A percentile compares a stretch with the other conserved stretches of the same genome.
Conservation (phyloP, 148 eudicot species). For the Arctostaphylos glauca region DNA sequence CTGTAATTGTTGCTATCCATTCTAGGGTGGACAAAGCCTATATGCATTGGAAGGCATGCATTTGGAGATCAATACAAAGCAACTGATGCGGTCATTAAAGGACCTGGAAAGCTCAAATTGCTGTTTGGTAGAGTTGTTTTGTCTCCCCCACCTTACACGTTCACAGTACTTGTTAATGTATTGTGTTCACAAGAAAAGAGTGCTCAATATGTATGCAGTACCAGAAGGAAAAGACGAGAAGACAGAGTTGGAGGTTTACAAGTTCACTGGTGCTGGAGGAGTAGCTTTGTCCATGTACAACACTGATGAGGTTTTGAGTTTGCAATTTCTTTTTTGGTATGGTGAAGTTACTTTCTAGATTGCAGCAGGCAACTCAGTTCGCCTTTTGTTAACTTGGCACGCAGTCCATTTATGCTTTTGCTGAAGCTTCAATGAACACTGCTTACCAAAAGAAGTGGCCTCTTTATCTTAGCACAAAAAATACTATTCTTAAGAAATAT, state of each 20-base stretch:
- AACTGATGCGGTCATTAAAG: slow-evolving; percentile 66
- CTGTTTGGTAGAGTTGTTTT: slow-evolving; percentile 50
- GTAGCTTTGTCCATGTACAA: slow-evolving; percentile 76
- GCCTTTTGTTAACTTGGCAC: slow-evolving; percentile 7
- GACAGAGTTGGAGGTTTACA: slow-evolving; percentile 60
- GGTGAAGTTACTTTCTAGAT: slow-evolving; percentile 2
- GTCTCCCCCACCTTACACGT: background rate
- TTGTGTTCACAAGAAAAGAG: slow-evolving; percentile 3
- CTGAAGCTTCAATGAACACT: slow-evolving; percentile 76
- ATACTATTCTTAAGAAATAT: slow-evolving; percentile 79
- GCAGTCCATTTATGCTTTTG: slow-evolving; percentile 69
- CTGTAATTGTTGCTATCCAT: background rate
- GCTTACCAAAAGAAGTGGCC: slow-evolving; percentile 77
- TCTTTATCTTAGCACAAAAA: slow-evolving; percentile 80
- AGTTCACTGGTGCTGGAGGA: slow-evolving; percentile 67
- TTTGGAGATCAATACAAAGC: slow-evolving; percentile 81
- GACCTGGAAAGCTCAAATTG: slow-evolving; percentile 68
- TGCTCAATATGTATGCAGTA: slow-evolving; percentile 33
- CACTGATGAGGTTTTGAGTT: slow-evolving; percentile 61
- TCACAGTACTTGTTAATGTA: background rate
- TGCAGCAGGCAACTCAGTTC: background rate
- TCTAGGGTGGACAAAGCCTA: slow-evolving; percentile 68
- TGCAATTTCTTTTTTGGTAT: background rate
- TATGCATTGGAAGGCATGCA: slow-evolving; percentile 84
- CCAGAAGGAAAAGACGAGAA: slow-evolving; percentile 62